A percentile compares a stretch with the other conserved stretches of the same genome.
Evolutionary conservation across 768 basidiomycete species (phyloP).

Genomic region (Boletus sensibilis): DNA sequence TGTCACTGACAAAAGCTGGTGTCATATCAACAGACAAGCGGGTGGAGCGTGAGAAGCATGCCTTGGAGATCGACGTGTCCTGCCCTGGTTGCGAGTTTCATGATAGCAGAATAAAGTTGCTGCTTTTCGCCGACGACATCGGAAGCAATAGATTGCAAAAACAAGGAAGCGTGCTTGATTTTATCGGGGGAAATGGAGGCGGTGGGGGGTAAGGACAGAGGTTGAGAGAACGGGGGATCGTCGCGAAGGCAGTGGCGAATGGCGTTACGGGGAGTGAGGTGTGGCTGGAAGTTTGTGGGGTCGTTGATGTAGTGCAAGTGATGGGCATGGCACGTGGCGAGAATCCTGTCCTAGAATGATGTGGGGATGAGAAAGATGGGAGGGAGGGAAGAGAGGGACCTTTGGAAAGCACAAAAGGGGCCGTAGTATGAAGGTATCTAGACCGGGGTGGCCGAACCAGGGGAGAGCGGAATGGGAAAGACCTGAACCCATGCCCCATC

Average conservation of each 20-base stretch:
- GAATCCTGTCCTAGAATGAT: constrained; percentile 63
- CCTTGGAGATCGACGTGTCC: constrained; percentile 49
- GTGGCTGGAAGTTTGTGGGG: constrained; percentile 71
- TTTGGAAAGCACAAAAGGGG: constrained; percentile 69
- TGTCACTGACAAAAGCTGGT: constrained; percentile 34
- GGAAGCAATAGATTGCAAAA: constrained; percentile 33
- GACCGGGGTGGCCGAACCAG: constrained; percentile 52
- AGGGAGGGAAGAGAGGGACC: constrained; percentile 38
- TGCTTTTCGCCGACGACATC: constrained; percentile 34
- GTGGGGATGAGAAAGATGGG: neutral
- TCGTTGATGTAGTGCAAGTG: constrained; percentile 62
- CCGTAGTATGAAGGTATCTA: constrained; percentile 68
- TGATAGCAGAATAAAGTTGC: constrained; percentile 40
- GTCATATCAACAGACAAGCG: neutral
- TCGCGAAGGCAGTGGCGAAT: constrained; percentile 50
- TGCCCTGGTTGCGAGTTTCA: constrained; percentile 35
- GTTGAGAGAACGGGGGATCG: constrained; percentile 14
- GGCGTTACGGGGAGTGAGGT: constrained; percentile 68
- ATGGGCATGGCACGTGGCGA: constrained; percentile 72
- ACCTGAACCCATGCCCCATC: constrained; percentile 77
- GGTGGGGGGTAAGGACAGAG: constrained; percentile 25
- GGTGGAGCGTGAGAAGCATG: constrained; percentile 13
- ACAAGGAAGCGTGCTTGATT: constrained; percentile 33
- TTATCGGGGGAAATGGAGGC: constrained; percentile 34
- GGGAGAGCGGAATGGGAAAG: constrained; percentile 29